Percentiles rank a stretch among this genome's conserved stretches.
These are phyloP conservation scores for Astragalus membranaceus DNA, from an alignment of 306 rosid genomes.

Conservation along the genomic window DNA sequence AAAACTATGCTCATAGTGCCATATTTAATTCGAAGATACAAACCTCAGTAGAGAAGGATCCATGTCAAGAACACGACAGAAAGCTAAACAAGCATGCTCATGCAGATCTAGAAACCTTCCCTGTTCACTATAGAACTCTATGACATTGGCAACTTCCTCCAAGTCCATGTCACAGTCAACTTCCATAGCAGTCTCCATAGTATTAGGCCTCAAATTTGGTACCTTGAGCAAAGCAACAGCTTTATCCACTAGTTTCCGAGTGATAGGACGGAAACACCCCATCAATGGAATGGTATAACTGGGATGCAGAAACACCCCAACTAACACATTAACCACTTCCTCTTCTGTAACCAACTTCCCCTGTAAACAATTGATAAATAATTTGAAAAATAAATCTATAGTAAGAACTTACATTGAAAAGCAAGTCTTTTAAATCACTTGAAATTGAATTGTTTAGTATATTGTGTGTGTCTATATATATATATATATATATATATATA, in stretches of 20 bases:
- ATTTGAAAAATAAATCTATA: no score
- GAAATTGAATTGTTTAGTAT: neutral
- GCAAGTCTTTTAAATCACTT: neutral
- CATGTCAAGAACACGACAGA: constrained; percentile 73
- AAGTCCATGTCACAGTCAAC: constrained; percentile 24
- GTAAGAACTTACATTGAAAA: no score
- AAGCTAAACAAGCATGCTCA: constrained; percentile 75
- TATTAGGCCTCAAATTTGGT: constrained; percentile 26
- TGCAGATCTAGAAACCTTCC: constrained; percentile 85
- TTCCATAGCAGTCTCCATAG: constrained; percentile 11
- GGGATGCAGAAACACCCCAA: constrained; percentile 63
- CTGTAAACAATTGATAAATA: constrained; percentile 33
- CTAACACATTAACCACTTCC: constrained; percentile 47
- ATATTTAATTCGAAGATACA: neutral
- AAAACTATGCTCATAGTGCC: neutral
- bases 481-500: no score
- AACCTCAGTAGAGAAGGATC: constrained; percentile 62
- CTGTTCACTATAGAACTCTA: constrained; percentile 34
- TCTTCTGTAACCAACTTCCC: constrained; percentile 49
- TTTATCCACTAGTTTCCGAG: constrained; percentile 41
- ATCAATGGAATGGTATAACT: constrained; percentile 55
- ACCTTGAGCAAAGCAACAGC: constrained; percentile 51
- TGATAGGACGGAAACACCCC: constrained; percentile 70
- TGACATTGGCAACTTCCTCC: constrained; percentile 37
- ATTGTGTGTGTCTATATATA: no score